Evolutionary conservation across 345 rosid species (phyloP).

Genomic region (Pistacia vera): DNA sequence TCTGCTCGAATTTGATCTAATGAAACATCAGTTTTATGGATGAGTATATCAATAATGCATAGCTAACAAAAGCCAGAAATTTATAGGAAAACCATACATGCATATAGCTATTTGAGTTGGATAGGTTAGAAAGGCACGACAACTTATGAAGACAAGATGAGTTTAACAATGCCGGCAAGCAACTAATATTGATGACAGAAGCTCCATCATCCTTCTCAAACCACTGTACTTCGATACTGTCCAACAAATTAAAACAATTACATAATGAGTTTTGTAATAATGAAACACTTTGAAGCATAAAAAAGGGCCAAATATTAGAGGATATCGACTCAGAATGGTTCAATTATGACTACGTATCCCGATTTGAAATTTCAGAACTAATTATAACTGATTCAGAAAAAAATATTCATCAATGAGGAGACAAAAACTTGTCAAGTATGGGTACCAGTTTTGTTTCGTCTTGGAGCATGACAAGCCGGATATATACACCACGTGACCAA

Average conservation of each 20-base stretch:
- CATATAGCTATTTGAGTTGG: conserved; percentile 39
- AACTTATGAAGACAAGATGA: conserved; percentile 76
- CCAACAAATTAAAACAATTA: conserved; percentile 23
- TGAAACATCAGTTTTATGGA: too few relatives aligned
- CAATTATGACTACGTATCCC: not conserved
- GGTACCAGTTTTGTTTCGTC: conserved; percentile 56
- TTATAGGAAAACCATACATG: conserved; percentile 36
- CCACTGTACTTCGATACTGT: conserved; percentile 81
- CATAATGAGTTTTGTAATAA: not conserved
- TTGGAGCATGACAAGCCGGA: conserved; percentile 80
- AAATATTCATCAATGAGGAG: not conserved
- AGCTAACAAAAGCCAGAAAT: not conserved
- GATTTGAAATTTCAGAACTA: not conserved
- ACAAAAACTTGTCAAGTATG: not conserved
- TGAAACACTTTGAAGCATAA: not conserved
- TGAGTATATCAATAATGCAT: not conserved
- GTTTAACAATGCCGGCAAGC: conserved; percentile 79
- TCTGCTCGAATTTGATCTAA: too few relatives aligned
- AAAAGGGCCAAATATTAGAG: not conserved
- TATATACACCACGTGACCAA: conserved; percentile 69
- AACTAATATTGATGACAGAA: conserved; percentile 70
- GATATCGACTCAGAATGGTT: not conserved
- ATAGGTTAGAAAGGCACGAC: conserved; percentile 62
- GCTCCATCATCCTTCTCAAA: conserved; percentile 61
- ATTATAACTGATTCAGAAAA: not conserved